phyloP scores from a whole-genome alignment of 805 yeast species.

The Pichia scutulata region DNA sequence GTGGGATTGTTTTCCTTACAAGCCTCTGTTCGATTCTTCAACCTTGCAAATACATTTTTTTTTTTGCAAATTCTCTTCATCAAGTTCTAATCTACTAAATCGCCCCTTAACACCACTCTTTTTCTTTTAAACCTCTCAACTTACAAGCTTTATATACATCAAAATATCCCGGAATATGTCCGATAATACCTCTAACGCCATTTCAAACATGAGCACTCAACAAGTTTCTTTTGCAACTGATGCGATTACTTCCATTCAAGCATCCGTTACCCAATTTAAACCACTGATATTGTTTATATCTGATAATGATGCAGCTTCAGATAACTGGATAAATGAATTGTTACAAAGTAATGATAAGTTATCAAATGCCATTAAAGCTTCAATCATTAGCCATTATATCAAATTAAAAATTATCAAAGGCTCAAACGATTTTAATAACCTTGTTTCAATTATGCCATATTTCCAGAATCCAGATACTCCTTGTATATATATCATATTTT shows the following conservation, averaged over 20 bases:
- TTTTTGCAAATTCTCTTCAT: not conserved
- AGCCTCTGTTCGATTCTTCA: not conserved
- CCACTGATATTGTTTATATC: slow-evolving; percentile 34
- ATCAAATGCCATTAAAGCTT: slow-evolving; percentile 13
- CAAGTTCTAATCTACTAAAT: not conserved
- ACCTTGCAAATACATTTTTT: not conserved
- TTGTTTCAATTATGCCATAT: slow-evolving; percentile 48
- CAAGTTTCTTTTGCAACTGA: slow-evolving; percentile 14
- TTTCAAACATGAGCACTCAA: not conserved
- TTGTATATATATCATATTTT: slow-evolving; percentile 45
- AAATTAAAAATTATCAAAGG: slow-evolving; percentile 34
- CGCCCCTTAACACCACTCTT: not conserved
- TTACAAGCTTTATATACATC: not conserved
- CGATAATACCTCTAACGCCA: not conserved
- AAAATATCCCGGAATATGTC: not conserved
- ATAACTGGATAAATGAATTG: slow-evolving; percentile 17
- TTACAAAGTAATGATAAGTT: slow-evolving; percentile 7
- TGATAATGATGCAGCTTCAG: slow-evolving; percentile 18
- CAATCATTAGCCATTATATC: slow-evolving; percentile 27
- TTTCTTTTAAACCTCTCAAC: not conserved
- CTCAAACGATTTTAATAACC: slow-evolving; percentile 37
- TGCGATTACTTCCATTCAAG: slow-evolving; percentile 31
- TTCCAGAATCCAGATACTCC: slow-evolving; percentile 37
- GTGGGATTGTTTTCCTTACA: not conserved
- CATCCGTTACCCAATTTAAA: slow-evolving; percentile 29